Conservation (phyloP, 768 basidiomycete species). For the Boletus rubroflammeus region DNA sequence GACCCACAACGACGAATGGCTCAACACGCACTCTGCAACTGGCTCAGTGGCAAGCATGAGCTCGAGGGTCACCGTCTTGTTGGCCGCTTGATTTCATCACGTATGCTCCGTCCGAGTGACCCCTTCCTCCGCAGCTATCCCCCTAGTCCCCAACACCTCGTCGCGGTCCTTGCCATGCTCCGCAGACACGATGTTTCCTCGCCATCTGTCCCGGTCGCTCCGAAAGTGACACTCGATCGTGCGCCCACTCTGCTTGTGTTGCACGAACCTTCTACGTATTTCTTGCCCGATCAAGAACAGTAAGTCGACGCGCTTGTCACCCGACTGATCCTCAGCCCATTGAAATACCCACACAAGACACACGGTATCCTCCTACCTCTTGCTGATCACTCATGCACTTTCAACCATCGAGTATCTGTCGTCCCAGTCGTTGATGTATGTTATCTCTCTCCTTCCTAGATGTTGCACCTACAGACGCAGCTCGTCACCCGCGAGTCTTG, state of each 20-base stretch:
- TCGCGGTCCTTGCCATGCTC: slow-evolving; percentile 49
- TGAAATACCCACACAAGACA: slow-evolving; percentile 19
- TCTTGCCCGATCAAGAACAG: slow-evolving; percentile 30
- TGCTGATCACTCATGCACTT: slow-evolving; percentile 46
- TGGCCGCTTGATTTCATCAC: slow-evolving; percentile 24
- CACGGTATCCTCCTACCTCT: slow-evolving; percentile 50
- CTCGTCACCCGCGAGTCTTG: slow-evolving; percentile 35
- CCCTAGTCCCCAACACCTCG: slow-evolving; percentile 53
- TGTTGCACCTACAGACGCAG: slow-evolving; percentile 4
- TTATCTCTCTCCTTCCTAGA: slow-evolving; percentile 1
- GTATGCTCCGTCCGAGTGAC: slow-evolving; percentile 5
- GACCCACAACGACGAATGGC: slow-evolving; percentile 49
- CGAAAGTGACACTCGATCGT: slow-evolving; percentile 35
- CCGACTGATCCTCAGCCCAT: background rate
- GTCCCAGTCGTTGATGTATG: slow-evolving; percentile 20
- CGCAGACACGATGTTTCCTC: slow-evolving; percentile 28
- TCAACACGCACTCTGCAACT: slow-evolving; percentile 32
- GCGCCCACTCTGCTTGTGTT: slow-evolving; percentile 55
- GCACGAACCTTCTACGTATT: slow-evolving; percentile 58
- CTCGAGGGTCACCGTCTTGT: slow-evolving; percentile 55
- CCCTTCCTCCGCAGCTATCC: slow-evolving; percentile 50
- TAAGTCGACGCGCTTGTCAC: slow-evolving; percentile 11
- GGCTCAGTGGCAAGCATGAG: slow-evolving; percentile 38
- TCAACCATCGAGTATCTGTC: slow-evolving; percentile 38
- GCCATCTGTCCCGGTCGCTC: slow-evolving; percentile 19